Base-by-base conservation (phyloP, 768 basidiomycete species). In the Kwoniella heveanensis region DNA sequence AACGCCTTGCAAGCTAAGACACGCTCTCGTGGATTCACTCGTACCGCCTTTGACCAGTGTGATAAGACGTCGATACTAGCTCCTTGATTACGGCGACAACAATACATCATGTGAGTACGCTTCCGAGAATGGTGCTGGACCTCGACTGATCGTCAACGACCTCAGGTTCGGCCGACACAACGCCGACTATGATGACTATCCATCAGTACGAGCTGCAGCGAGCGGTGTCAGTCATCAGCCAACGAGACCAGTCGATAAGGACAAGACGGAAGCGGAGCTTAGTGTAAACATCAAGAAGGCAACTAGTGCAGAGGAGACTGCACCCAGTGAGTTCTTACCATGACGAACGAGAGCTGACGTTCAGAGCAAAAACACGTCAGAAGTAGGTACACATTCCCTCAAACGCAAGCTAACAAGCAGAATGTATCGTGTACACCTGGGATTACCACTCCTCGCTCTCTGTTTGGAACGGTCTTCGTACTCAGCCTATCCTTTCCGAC, bases 351-450 rank as follows among this genome's bases (percentile, higher is more conserved):
- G 15, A 47, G 46, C 37, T 65, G 60, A 55, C 24, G 19, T 1
- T 46, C 61, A 79, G 78, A 99, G 81, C 94, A 97, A 85, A 99
- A 99, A 79, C 96, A 99, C 78, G 96, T 99, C 73, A 87, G 96
- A 79, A 98, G 95, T 97, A 82, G 79, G 62, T 62, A 17, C n/a
- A n/a, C n/a, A 17, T 13, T 13, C 32, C 8, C 6, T 13, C 21
- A 19, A 22, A 19, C 17, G 12, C n/a, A 44, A 36, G 51, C 44
- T 46, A 25, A 53, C 72, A 17, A 39, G 13, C 79, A 98, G 95
- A 97, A 83, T 92, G 90, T 74, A 97, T 99, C 78, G 91, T 98
- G 25, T 99, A 93, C 80, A 98, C 96, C 7, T 97, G 94, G 94
- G 96, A 99, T 80, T 98, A 98, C 76, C 94, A 97, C 74, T 90